Percentiles rank a stretch among this genome's conserved stretches.
These are phyloP conservation scores for Alternaria sp. DNA, from an alignment of 2,329 filamentous ascomycete species.

Conservation along the genomic window DNA sequence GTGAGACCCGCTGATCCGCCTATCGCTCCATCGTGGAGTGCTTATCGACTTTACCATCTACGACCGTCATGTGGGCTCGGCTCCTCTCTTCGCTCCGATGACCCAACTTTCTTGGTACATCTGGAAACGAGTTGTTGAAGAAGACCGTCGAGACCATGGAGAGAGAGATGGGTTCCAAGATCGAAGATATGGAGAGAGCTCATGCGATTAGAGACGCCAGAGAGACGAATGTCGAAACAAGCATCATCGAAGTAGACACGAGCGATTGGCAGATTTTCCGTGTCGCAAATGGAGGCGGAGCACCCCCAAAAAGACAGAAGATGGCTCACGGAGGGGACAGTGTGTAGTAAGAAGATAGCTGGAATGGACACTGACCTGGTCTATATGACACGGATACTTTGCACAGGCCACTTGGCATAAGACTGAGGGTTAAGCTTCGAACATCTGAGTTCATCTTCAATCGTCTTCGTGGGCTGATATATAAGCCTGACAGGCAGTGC, in stretches of 20 bases:
- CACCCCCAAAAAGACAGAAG: neutral
- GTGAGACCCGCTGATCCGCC: neutral
- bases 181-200: neutral
- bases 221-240: neutral
- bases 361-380: neutral
- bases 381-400: neutral
- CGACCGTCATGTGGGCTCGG: neutral
- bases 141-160: neutral
- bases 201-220: neutral
- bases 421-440: neutral
- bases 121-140: conserved; percentile 2
- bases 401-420: neutral
- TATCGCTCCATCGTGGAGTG: neutral
- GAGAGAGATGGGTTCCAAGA: neutral
- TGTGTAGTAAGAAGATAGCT: neutral
- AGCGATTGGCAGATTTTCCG: neutral
- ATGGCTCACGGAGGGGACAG: neutral
- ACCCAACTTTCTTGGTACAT: neutral
- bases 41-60: conserved; percentile 8
- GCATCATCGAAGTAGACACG: neutral
- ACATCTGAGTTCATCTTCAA: neutral
- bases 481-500: neutral
- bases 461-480: neutral
- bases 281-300: neutral
- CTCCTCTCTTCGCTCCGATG: conserved; percentile 2